Base-by-base conservation (phyloP, 495 filamentous ascomycete species). In the Lophium mytilinum region DNA sequence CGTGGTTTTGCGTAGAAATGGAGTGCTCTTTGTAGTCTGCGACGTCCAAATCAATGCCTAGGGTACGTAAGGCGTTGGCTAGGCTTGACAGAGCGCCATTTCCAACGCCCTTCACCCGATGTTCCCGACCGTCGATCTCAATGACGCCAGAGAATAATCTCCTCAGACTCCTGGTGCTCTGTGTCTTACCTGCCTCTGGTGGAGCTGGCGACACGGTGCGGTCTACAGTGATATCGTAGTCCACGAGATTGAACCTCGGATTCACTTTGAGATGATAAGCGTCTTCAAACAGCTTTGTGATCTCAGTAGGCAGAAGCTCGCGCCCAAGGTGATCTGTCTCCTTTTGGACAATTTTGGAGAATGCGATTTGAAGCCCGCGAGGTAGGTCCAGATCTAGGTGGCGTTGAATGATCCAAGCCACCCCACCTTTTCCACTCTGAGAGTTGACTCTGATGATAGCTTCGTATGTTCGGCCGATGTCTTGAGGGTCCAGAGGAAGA, bases 381-480 rank as follows among this genome's bases (percentile, higher is more conserved):
- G 93, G 93, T 59, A 97, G 80, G 72, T 96, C 93, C 60, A 97
- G 87, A 64, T 96, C 83, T 56, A 97, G 80, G 46, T 83, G 82
- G 46, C 87, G 86, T 67, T 89, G 83, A 69, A 98, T 91, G 62
- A 96, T 84, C 90, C 89, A 97, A 40, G 93, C 92, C 56, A 89
- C 86, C 61, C 93, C 93, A 53, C 91, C 93, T 74, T 98, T 98
- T 52, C 93, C 93, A 58, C 83, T 88, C 68, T 98, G 93, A 19
- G 87, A 92, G 73, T 97, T 98, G 78, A 97, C 93, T 34, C 92
- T 88, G 70, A 98, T 98, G 69, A 96, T 87, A 40, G 92, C 92
- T 73, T 96, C 91, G 78, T 96, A 96, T 33, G 86, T 96, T 10
- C 92, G 83, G 21, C 93, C 93, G 53, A 97, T 96, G 73, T 96